Evolutionary conservation across 768 basidiomycete genomes (phyloP).

Genomic region (Boletus rubescentipes): DNA sequence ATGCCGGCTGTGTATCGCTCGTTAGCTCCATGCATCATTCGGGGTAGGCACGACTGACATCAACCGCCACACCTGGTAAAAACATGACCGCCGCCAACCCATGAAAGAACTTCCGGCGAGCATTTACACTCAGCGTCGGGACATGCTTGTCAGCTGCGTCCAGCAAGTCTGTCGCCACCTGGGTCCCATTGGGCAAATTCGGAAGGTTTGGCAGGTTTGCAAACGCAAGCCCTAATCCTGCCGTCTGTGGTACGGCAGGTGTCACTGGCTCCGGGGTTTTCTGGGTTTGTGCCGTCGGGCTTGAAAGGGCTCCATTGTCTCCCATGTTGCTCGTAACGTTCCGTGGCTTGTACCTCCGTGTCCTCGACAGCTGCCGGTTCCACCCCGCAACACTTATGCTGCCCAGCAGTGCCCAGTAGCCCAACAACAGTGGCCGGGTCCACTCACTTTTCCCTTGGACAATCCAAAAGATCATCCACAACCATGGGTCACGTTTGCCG

Average conservation of each 20-base stretch:
- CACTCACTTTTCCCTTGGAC: conserved; percentile 74
- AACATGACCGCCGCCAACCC: conserved; percentile 96
- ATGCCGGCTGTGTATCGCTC: conserved; percentile 71
- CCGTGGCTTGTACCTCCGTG: conserved; percentile 62
- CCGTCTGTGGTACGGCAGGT: conserved; percentile 14
- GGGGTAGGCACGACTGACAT: conserved; percentile 57
- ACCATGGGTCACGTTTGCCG: conserved; percentile 78
- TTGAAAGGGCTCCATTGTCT: conserved; percentile 36
- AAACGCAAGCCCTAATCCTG: conserved; percentile 35
- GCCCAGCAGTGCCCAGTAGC: conserved; percentile 83
- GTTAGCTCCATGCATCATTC: conserved; percentile 14
- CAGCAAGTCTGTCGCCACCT: conserved; percentile 59
- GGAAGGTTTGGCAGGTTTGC: conserved; percentile 53
- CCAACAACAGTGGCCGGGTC: conserved; percentile 74
- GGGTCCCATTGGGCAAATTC: conserved; percentile 55
- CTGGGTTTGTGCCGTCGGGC: conserved; percentile 24
- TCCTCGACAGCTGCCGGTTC: conserved; percentile 85
- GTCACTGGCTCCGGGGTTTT: conserved; percentile 17
- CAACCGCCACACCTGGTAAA: conserved; percentile 87
- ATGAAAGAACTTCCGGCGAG: conserved; percentile 95
- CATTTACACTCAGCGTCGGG: conserved; percentile 87
- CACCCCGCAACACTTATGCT: conserved; percentile 90
- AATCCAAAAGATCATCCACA: conserved; percentile 79
- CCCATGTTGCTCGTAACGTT: conserved; percentile 33
- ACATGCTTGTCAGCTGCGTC: conserved; percentile 90